These are phyloP conservation scores for Cercospora nicotianae DNA, from an alignment of 2,329 filamentous ascomycete genomes.

Conservation along the genomic window DNA sequence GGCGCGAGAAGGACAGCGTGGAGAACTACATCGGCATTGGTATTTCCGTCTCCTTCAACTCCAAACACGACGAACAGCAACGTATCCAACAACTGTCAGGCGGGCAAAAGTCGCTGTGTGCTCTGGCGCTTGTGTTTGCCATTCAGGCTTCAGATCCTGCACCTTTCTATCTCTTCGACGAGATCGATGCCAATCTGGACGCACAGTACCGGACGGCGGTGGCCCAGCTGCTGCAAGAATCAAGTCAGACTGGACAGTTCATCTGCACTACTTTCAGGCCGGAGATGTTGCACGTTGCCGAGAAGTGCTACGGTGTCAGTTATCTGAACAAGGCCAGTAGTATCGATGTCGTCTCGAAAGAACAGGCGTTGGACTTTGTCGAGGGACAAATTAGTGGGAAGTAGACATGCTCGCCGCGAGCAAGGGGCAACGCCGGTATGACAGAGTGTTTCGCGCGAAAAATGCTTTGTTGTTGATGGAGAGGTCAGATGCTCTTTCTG, in stretches of 20 bases:
- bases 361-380: conserved; percentile 90
- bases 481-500: neutral
- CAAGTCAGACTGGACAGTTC: conserved; percentile 66
- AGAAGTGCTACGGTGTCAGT: conserved; percentile 96
- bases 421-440: neutral
- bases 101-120: conserved; percentile 93
- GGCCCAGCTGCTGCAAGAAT: conserved; percentile 74
- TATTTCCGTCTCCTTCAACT: conserved; percentile 98
- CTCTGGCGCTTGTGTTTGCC: conserved; percentile 97
- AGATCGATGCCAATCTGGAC: conserved; percentile 97
- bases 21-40: conserved; percentile 97
- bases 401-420: conserved; percentile 4
- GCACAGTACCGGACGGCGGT: conserved; percentile 97
- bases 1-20: conserved; percentile 53
- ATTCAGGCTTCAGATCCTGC: conserved; percentile 97
- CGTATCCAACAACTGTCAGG: conserved; percentile 95
- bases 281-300: conserved; percentile 91
- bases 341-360: conserved; percentile 83
- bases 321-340: conserved; percentile 90
- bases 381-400: conserved; percentile 66
- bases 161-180: conserved; percentile 98
- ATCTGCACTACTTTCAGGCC: conserved; percentile 99
- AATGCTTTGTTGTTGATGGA: neutral
- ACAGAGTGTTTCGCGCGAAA: neutral
- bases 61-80: conserved; percentile 96